A percentile compares a stretch with the other conserved stretches of the same genome.
Evolutionary conservation across 768 basidiomycete species (phyloP).

Genomic region (Hypsizygus marmoreus): DNA sequence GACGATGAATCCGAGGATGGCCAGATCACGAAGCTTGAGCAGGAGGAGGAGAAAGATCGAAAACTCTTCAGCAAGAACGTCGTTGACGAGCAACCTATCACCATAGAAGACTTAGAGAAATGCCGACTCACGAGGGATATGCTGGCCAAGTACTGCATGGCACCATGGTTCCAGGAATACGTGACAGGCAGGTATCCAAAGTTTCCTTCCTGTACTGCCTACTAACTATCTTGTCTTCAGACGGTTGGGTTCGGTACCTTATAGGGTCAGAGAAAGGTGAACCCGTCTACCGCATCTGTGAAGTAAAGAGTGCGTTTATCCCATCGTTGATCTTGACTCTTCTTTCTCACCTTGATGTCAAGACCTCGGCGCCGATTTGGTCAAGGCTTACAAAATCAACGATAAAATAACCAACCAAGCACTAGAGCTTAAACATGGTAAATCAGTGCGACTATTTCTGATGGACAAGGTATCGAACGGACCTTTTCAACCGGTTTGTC

Average conservation of each 20-base stretch:
- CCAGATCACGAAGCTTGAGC: conserved; percentile 71
- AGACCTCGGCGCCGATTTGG: conserved; percentile 52
- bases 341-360: conserved; percentile 5
- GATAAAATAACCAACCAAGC: conserved; percentile 62
- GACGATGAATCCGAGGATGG: conserved; percentile 86
- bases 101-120: conserved; percentile 57
- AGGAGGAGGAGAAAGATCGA: conserved; percentile 68
- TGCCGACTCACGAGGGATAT: conserved; percentile 68
- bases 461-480: conserved; percentile 92
- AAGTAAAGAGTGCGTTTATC: conserved; percentile 66
- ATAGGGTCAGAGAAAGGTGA: conserved; percentile 63
- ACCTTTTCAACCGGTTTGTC: conserved; percentile 59
- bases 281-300: conserved; percentile 80
- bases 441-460: conserved; percentile 54
- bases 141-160: conserved; percentile 69
- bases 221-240: conserved; percentile 36
- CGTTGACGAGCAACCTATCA: conserved; percentile 51
- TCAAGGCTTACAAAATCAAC: conserved; percentile 75
- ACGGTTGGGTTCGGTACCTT: conserved; percentile 83
- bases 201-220: conserved; percentile 35
- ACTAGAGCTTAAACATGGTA: conserved; percentile 79
- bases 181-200: too few relatives aligned
- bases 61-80: conserved; percentile 48
- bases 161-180: conserved; percentile 87
- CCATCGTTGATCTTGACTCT: not conserved